phyloP scores from a whole-genome alignment of 2,329 filamentous ascomycete genomes.

The Colletotrichum musae region DNA sequence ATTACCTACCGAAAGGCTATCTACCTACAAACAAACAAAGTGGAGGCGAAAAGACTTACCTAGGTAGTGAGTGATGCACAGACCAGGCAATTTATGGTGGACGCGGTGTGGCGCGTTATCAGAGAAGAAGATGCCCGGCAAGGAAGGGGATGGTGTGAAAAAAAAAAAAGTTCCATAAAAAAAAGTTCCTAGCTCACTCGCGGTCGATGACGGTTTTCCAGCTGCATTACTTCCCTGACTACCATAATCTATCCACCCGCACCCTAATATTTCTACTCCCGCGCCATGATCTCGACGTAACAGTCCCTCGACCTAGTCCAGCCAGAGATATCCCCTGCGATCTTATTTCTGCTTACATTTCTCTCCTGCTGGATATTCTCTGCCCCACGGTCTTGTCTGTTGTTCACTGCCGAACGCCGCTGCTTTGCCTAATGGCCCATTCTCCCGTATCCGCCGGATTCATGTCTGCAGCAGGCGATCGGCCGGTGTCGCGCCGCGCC shows the following conservation, averaged over 20 bases:
- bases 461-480: slow-evolving; percentile 50
- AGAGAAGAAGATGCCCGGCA: neutral
- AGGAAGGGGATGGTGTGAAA: slow-evolving; percentile 35
- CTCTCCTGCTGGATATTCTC: neutral
- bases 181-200: slow-evolving; percentile 36
- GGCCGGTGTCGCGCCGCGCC: slow-evolving; percentile 36
- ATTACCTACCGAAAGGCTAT: too few species aligned
- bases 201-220: slow-evolving; percentile 24
- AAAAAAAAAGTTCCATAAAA: slow-evolving; percentile 1
- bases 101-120: slow-evolving; percentile 34
- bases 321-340: neutral
- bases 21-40: too few species aligned
- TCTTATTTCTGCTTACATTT: neutral
- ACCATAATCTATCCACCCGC: neutral
- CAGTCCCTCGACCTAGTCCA: neutral
- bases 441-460: slow-evolving; percentile 46
- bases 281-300: slow-evolving; percentile 28
- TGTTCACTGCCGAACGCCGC: neutral
- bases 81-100: slow-evolving; percentile 14
- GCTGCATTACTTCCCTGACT: slow-evolving; percentile 5
- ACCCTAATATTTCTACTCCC: slow-evolving; percentile 3
- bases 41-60: too few species aligned
- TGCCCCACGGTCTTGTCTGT: neutral
- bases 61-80: neutral
- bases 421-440: slow-evolving; percentile 49